Percentiles rank a stretch among this genome's conserved stretches.
Conservation (phyloP, 306 rosid species). For the Gastrolobium villosum region DNA sequence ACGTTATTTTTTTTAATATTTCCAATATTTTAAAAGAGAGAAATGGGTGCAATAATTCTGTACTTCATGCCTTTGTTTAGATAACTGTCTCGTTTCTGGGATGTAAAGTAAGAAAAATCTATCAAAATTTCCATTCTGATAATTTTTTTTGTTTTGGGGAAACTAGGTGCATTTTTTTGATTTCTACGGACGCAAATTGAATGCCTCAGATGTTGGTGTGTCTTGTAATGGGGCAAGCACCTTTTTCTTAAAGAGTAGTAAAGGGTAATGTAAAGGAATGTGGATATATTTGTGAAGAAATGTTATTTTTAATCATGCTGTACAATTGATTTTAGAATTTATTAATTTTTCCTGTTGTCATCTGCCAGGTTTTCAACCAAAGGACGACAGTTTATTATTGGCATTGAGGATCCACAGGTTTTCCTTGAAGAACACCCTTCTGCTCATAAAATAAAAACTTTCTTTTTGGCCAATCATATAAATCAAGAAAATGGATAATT, state of each 20-base stretch:
- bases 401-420: slow-evolving; percentile 99
- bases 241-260: slow-evolving; percentile 67
- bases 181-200: too few relatives aligned
- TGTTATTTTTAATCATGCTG: slow-evolving; percentile 3
- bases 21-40: neutral
- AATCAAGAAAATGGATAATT: slow-evolving; percentile 20
- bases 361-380: slow-evolving; percentile 65
- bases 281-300: slow-evolving; percentile 28
- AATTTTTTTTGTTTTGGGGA: neutral
- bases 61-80: neutral
- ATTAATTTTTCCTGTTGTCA: slow-evolving; percentile 24
- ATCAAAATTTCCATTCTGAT: slow-evolving; percentile 16
- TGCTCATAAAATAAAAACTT: neutral
- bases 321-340: slow-evolving; percentile 27
- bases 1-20: neutral
- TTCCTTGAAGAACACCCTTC: slow-evolving; percentile 37
- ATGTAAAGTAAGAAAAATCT: neutral
- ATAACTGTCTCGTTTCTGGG: slow-evolving; percentile 3
- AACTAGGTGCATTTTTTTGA: too few relatives aligned
- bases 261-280: slow-evolving; percentile 60
- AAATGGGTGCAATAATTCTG: neutral
- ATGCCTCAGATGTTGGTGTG: too few relatives aligned
- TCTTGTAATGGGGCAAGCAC: slow-evolving; percentile 56
- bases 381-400: slow-evolving; percentile 72
- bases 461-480: slow-evolving; percentile 26